Conservation (phyloP, 805 yeast species). For the Yarrowia sp. region DNA sequence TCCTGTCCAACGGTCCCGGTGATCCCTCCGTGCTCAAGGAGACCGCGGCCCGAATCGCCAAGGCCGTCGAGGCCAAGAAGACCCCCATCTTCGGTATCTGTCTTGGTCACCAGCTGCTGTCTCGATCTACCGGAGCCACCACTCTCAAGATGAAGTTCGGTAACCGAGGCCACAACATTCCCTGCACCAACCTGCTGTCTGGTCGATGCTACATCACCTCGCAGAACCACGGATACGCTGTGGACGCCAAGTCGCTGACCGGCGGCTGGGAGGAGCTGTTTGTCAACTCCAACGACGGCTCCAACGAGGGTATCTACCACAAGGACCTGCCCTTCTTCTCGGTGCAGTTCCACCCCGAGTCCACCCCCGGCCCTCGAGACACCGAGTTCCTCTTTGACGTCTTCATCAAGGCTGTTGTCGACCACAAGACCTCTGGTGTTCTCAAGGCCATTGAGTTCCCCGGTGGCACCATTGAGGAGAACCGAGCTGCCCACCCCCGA, state of each 20-base stretch:
- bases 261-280: conserved; percentile 92
- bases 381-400: conserved; percentile 96
- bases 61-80: conserved; percentile 66
- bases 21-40: conserved; percentile 88
- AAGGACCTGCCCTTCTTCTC: conserved; percentile 88
- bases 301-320: conserved; percentile 98
- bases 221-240: conserved; percentile 99
- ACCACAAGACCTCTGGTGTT: conserved; percentile 56
- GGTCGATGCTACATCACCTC: conserved; percentile 99
- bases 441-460: conserved; percentile 86
- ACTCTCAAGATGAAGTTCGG: conserved; percentile 94
- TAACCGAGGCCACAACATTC: conserved; percentile 99
- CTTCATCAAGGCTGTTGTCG: conserved; percentile 78
- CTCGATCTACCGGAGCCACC: conserved; percentile 93
- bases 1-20: conserved; percentile 98
- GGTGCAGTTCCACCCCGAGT: conserved; percentile 99
- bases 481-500: conserved; percentile 75
- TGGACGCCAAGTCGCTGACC: conserved; percentile 76
- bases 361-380: conserved; percentile 99
- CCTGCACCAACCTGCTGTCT: conserved; percentile 85
- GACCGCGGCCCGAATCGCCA: conserved; percentile 65
- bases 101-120: conserved; percentile 95
- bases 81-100: conserved; percentile 98
- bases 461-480: conserved; percentile 81
- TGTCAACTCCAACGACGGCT: conserved; percentile 94